Evolutionary conservation across 192 early-diverging fungal species (phyloP), one percentile per base, ranked within the genome.

Genomic region (Chytriomyces sp.): DNA sequence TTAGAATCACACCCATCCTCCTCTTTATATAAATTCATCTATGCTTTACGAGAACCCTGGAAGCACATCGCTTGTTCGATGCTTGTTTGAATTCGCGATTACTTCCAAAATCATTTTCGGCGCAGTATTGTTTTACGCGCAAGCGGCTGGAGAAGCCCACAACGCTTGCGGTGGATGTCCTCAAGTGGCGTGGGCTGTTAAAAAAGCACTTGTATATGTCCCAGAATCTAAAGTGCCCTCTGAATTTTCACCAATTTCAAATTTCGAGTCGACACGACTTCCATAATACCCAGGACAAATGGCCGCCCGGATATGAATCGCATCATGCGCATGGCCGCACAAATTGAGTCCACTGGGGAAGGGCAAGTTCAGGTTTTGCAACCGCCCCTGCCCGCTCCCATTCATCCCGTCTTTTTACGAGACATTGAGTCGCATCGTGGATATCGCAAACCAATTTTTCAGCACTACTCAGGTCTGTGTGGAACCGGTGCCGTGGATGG

Each of bases 351-450:
- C 34, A 33, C 25, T 32, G 7, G 30, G n/a, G 3, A 22, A 8
- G 7, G 17, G 17, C 14, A 34, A 36, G 1, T 34, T 68, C 32
- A 17, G 17, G 25, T 22, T 68, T 7, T 44, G 65, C 44, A 28
- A 19, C 26, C 65, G 65, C 17, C 65, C 65, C 5, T 32, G 52
- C 28, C 65, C 65, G 7, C 12, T 14, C 8, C n/a, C 65, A 17
- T 53, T 68, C 65, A 68, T 68, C 28, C 65, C 65, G 34, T 53
- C 52, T 25, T 22, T 68, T 19, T 55, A 68, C 53, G 65, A 68
- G 19, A 38, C 54, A 6, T 30, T 68, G 31, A 39, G 36, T n/a
- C 32, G 33, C 25, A 7, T 33, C 17, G 34, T 68, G 10, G 65
- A 68, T 34, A 55, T 56, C 65, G 36, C 17, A 25, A 68, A 55